These are phyloP conservation scores for Backusella circina DNA, from an alignment of 192 early-diverging fungal genomes.

Conservation along the genomic window DNA sequence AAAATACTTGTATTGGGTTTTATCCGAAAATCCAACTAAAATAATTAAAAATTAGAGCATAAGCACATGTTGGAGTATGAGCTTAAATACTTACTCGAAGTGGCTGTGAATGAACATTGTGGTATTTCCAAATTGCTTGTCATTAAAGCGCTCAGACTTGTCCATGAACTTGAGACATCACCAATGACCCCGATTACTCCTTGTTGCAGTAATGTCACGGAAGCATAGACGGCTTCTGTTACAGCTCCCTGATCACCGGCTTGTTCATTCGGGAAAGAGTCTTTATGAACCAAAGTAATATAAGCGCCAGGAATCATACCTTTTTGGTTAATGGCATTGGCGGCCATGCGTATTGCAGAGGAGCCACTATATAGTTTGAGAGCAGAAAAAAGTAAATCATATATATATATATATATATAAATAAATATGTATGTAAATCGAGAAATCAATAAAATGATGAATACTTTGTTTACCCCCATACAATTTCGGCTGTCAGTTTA, in stretches of 20 bases:
- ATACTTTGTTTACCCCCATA: constrained; percentile 24
- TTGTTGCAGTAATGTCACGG: constrained; percentile 38
- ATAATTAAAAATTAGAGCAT: background rate
- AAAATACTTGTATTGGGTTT: constrained; percentile 39
- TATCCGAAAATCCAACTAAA: constrained; percentile 39
- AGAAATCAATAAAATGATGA: background rate
- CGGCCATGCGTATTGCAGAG: constrained; percentile 43
- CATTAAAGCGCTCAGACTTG: constrained; percentile 39
- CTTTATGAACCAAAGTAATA: constrained; percentile 40
- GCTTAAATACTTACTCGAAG: constrained; percentile 32
- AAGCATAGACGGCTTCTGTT: constrained; percentile 41
- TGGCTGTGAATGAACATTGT: constrained; percentile 48
- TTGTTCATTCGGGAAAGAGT: constrained; percentile 38
- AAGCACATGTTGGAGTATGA: background rate
- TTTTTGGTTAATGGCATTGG: constrained; percentile 37
- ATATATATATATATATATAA: too few species aligned
- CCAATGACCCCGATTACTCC: constrained; percentile 46
- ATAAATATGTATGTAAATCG: background rate
- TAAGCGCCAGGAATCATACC: constrained; percentile 39
- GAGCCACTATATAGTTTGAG: constrained; percentile 31
- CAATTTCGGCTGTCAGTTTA: constrained; percentile 22
- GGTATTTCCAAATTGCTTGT: constrained; percentile 42
- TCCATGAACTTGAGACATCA: constrained; percentile 40
- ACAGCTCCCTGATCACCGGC: constrained; percentile 33
- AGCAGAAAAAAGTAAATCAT: too few species aligned